phyloP scores from a whole-genome alignment of 192 early-diverging fungal genomes.

The Kickxella alabastrina region DNA sequence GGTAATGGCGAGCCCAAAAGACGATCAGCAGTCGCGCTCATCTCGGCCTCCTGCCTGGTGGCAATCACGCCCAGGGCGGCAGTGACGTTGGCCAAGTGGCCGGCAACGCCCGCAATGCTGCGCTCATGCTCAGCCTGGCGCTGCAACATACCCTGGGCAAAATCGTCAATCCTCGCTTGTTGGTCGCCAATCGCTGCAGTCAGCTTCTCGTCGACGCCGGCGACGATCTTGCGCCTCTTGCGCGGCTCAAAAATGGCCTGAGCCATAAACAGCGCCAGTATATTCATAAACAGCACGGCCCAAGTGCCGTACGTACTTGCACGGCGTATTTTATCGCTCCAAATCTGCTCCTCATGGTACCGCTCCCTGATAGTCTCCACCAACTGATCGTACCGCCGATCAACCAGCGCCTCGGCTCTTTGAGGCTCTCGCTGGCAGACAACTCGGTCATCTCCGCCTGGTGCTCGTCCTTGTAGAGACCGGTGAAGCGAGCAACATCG shows the following conservation, averaged over 20 bases:
- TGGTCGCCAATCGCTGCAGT: constrained; percentile 49
- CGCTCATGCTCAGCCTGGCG: constrained; percentile 16
- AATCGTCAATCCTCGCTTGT: constrained; percentile 9
- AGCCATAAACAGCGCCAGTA: constrained; percentile 62
- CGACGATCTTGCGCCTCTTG: constrained; percentile 62
- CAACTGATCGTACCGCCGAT: constrained; percentile 59
- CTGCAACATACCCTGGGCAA: neutral
- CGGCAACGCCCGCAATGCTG: constrained; percentile 7
- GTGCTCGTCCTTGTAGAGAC: constrained; percentile 69
- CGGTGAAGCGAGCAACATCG: constrained; percentile 73
- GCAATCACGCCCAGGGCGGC: constrained; percentile 13
- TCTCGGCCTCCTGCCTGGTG: constrained; percentile 13
- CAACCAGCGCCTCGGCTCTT: constrained; percentile 60
- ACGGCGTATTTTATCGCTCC: constrained; percentile 82
- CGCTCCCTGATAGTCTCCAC: constrained; percentile 67
- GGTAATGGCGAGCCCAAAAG: neutral
- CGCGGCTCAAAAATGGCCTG: constrained; percentile 73
- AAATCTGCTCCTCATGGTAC: constrained; percentile 81
- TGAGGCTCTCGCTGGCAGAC: constrained; percentile 47
- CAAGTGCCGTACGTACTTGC: constrained; percentile 73
- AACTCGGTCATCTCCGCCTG: constrained; percentile 55
- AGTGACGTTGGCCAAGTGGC: constrained; percentile 19
- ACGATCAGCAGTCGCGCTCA: constrained; percentile 2
- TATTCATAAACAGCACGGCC: constrained; percentile 66
- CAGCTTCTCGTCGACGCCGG: constrained; percentile 63